Percentiles rank a stretch among this genome's conserved stretches.
Evolutionary conservation across 1,284 basidiomycete genomes (phyloP).

Genomic region (Pseudozyma sp.): DNA sequence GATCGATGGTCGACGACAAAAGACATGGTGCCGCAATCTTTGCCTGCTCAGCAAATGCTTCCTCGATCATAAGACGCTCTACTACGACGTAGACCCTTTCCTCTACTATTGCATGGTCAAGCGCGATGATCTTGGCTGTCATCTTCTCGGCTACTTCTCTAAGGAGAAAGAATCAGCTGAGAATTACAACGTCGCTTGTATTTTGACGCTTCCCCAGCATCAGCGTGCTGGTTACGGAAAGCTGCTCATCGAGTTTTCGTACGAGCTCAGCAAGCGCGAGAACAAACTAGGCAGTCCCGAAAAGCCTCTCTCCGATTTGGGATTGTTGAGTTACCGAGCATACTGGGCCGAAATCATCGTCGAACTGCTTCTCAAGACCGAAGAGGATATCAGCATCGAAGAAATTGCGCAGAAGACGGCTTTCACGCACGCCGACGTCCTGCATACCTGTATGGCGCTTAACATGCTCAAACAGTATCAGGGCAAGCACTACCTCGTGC

Average conservation of each 20-base stretch:
- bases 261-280: conserved; percentile 97
- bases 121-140: conserved; percentile 89
- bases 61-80: conserved; percentile 98
- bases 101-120: conserved; percentile 97
- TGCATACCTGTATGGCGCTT: conserved; percentile 97
- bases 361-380: conserved; percentile 79
- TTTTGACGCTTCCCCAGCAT: conserved; percentile 95
- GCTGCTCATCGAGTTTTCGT: conserved; percentile 96
- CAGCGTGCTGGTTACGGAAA: conserved; percentile 96
- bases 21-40: conserved; percentile 96
- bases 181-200: conserved; percentile 98
- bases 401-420: conserved; percentile 96
- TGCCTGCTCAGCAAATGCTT: conserved; percentile 98
- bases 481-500: conserved; percentile 90
- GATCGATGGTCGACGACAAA: conserved; percentile 94
- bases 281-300: conserved; percentile 95
- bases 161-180: conserved; percentile 99
- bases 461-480: conserved; percentile 97
- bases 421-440: conserved; percentile 96
- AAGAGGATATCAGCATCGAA: conserved; percentile 87
- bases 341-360: conserved; percentile 99
- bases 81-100: conserved; percentile 99
- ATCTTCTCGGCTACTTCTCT: conserved; percentile 97
- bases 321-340: conserved; percentile 90
- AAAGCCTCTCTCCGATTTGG: conserved; percentile 95